phyloP scores from a whole-genome alignment of 164 flowering plant genomes.

The Chimonanthus praecox region DNA sequence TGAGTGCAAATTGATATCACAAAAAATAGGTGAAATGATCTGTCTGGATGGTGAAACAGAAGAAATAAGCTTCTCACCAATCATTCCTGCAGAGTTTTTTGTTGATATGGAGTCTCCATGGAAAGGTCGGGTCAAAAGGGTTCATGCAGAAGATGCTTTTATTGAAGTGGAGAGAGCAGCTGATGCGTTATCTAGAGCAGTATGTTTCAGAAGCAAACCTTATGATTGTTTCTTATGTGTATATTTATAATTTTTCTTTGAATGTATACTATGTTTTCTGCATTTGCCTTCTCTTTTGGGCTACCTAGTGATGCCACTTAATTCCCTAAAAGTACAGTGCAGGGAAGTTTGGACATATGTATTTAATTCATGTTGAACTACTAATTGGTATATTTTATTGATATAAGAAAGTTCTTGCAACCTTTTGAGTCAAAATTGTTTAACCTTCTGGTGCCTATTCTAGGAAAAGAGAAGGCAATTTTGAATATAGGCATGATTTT shows the following conservation, averaged over 20 bases:
- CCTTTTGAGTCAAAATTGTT: too few relatives aligned
- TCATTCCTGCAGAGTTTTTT: slow-evolving; percentile 74
- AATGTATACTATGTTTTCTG: neutral
- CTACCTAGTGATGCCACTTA: too few relatives aligned
- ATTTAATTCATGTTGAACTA: too few relatives aligned
- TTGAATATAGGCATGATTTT: too few relatives aligned
- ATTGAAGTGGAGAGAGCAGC: slow-evolving; percentile 77
- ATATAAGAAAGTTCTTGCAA: too few relatives aligned
- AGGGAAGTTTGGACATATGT: too few relatives aligned
- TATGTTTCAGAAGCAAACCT: slow-evolving; percentile 28
- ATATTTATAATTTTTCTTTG: neutral
- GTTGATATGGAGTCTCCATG: slow-evolving; percentile 89
- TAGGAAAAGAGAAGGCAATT: too few relatives aligned
- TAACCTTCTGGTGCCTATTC: too few relatives aligned
- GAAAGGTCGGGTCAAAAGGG: slow-evolving; percentile 85
- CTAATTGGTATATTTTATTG: too few relatives aligned
- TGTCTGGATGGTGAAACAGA: slow-evolving; percentile 67
- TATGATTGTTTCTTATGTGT: neutral
- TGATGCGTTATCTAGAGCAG: slow-evolving; percentile 62
- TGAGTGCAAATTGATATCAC: slow-evolving; percentile 59
- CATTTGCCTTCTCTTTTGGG: neutral
- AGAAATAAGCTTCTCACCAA: slow-evolving; percentile 38
- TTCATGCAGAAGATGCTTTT: slow-evolving; percentile 64
- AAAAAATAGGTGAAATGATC: slow-evolving; percentile 60
- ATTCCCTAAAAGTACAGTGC: too few relatives aligned